A percentile compares a stretch with the other conserved stretches of the same genome.
Conservation (phyloP, 805 yeast genomes). For the Metschnikowia dekortorum region DNA sequence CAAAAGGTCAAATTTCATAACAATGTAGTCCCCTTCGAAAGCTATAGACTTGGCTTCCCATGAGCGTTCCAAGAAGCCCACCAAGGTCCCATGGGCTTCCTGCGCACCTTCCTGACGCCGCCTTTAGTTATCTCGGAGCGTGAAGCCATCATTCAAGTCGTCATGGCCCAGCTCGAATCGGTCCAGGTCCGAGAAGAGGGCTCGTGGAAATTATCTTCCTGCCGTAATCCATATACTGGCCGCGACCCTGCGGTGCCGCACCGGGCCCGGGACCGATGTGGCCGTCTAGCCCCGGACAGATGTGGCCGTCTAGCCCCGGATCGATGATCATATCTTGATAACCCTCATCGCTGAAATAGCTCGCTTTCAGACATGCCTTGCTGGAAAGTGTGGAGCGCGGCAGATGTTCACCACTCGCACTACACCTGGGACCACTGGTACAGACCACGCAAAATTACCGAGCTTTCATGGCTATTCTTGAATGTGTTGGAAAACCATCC, state of each 20-base stretch:
- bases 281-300: slow-evolving; percentile 7
- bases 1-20: too few species aligned
- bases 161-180: slow-evolving; percentile 28
- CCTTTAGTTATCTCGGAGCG: slow-evolving; percentile 61
- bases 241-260: not conserved
- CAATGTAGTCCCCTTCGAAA: too few species aligned
- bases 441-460: not conserved
- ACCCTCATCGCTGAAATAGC: slow-evolving; percentile 10
- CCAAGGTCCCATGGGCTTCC: too few species aligned
- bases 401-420: not conserved
- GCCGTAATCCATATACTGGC: not conserved
- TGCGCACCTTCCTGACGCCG: slow-evolving; percentile 57
- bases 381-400: slow-evolving; percentile 3
- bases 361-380: slow-evolving; percentile 3
- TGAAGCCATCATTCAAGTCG: slow-evolving; percentile 39
- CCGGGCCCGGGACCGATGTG: not conserved
- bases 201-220: slow-evolving; percentile 14
- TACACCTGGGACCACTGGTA: not conserved
- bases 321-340: slow-evolving; percentile 10
- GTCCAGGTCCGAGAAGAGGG: slow-evolving; percentile 22
- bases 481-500: too few species aligned
- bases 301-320: slow-evolving; percentile 6
- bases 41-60: too few species aligned
- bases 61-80: too few species aligned
- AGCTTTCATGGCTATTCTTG: too few species aligned